Base-by-base conservation (phyloP, 805 yeast genomes). In the Wilhelminamyces savonicus region DNA sequence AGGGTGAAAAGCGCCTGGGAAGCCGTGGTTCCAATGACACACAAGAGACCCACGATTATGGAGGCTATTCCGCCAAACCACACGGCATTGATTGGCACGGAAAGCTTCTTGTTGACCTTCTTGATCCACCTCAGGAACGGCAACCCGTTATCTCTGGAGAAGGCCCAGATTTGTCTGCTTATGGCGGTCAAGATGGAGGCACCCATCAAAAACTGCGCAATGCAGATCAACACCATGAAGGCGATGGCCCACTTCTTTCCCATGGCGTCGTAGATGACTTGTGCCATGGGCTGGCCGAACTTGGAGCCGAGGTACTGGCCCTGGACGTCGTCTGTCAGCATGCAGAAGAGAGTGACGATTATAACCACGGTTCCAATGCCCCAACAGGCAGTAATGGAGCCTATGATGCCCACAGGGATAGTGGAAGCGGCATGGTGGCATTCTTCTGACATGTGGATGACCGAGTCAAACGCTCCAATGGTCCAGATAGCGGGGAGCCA, bases 401-500 rank as follows among this genome's bases (percentile, higher is more conserved):
- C 67, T 15, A 74, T 55, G 27, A 80, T 78, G 24, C 84, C 86
- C 27, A 72, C 54, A 4, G 87, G 85, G 4, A 78, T 78, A 9
- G 82, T 74, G 29, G 61, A 62, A 4, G 75, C 60, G 14, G 86
- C 80, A 45, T 77, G 71, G 31, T 62, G 60, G 16, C 81, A 81
- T 51, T 80, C 86, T 51, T 80, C 88, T 14, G 80, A 65, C 74
- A 78, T 74, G 56, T 80, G 86, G 29, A 80, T 76, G 43, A 80
- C 75, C 6, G 82, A 71, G 50, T 80, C 87, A 50, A 78, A 79
- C 0, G 82, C 76, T 16, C 82, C 82, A 48, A 80, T 78, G 13
- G 84, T 77, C 87, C 88, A 81, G 35, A 78, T 70, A 2, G 78
- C 76, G 1, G 85, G 78, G 74, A 76, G 68, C 67, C 76, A 72